Conservation (phyloP, 1,139 yeast species). For the Spencermartinsiella ligniputridi region DNA sequence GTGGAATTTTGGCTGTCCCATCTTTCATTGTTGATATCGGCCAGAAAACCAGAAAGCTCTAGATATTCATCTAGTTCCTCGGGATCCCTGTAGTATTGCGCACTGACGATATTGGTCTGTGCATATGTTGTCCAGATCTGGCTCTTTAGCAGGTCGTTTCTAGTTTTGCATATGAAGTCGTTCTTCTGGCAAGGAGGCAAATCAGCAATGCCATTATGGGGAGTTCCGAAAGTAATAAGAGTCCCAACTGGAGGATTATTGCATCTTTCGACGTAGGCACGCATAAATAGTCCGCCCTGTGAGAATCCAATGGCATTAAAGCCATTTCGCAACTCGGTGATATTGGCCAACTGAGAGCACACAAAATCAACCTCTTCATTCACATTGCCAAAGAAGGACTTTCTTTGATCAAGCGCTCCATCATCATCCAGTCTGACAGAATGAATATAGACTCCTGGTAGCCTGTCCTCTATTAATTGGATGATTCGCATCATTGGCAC, state of each 20-base stretch:
- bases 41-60: constrained; percentile 51
- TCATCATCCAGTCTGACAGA: constrained; percentile 50
- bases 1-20: constrained; percentile 29
- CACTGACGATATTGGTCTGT: constrained; percentile 60
- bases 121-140: constrained; percentile 60
- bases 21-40: constrained; percentile 63
- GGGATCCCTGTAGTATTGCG: constrained; percentile 64
- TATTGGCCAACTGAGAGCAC: constrained; percentile 40
- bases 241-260: constrained; percentile 44
- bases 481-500: constrained; percentile 50
- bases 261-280: constrained; percentile 63
- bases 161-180: constrained; percentile 59
- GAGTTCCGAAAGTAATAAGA: constrained; percentile 73
- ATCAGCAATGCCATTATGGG: constrained; percentile 74
- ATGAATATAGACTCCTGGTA: constrained; percentile 53
- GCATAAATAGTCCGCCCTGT: constrained; percentile 72
- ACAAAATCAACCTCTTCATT: constrained; percentile 43
- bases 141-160: constrained; percentile 51
- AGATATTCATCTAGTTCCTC: constrained; percentile 45
- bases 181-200: constrained; percentile 55
- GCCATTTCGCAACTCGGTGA: constrained; percentile 47
- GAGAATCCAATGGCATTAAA: constrained; percentile 78
- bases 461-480: constrained; percentile 39
- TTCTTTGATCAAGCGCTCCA: constrained; percentile 48
- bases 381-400: constrained; percentile 58